Base-by-base conservation (phyloP, 441 rosid genomes). In the Eutrema salsugineum region DNA sequence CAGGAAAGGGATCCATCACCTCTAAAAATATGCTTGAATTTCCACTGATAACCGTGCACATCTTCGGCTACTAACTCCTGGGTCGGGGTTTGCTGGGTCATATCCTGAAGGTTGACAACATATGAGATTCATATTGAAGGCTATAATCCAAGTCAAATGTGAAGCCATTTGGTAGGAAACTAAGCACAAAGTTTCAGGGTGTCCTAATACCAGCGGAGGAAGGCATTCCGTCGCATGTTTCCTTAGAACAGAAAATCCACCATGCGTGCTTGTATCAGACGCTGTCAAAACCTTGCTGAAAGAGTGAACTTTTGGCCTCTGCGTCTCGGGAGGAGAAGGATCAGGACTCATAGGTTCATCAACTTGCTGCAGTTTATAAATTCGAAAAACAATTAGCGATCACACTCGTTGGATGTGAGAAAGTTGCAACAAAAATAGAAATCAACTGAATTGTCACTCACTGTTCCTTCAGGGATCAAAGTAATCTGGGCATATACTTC, bases 181-280 rank as follows among this genome's bases (percentile, higher is more conserved):
- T 3, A 66, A 67, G 11, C 49, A 42, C 3, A 17, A 64, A 50
- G 11, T n/a, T 14, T 6, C 28, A 42, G 4, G 19, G 33, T 20
- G 56, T 39, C 20, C 1, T 57, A 36, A 3, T 86, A 88, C 93
- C 91, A 88, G 81, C 0, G 84, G 86, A 63, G 93, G 93, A 73
- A 88, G 91, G 70, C 91, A 88, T 38, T 88, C 91, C 0, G 83
- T 85, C 0, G 93, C 93, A 77, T 88, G 93, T 55, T 80, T 86
- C 63, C 89, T 80, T 14, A 85, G 78, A 76, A 88, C 88, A 75
- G 91, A 88, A 72, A 88, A 86, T 1, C 93, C 93, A 12, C 93
- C 93, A 35, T 88, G 93, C 24, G 93, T 88, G 77, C 94, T 88
- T 24, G 94, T 88, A 70, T 88, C 94, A 7, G 94, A 88, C 0